Evolutionary conservation across 2,329 filamentous ascomycete genomes (phyloP), one percentile per base, ranked within the genome.

Genomic region (Ophiocordyceps camponoti-leonardi): DNA sequence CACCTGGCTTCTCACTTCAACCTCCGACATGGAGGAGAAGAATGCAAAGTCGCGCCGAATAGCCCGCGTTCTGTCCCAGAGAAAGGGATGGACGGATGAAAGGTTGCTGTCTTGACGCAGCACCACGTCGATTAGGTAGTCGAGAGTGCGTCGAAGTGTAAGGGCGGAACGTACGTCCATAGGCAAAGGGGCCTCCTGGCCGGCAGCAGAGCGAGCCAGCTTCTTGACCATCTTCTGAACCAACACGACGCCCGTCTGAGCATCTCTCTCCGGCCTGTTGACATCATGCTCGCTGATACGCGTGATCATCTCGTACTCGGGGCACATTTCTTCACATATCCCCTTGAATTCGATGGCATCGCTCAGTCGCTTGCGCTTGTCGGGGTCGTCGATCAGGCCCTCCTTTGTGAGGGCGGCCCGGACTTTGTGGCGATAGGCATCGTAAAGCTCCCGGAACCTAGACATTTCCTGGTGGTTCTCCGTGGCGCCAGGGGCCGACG

Each of bases 11-110:
- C 65, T 66, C 54, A 77, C 68, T 51, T 81, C 77, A 2, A 73
- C 66, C 2, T 67, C 56, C 3, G 65, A 70, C 60, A 81, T 69
- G 45, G 71, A 69, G 4, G 77, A 78, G 49, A 83, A 78, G 48
- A 82, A 80, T 18, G 77, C 76, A 52, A 83, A 80, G 54, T 83
- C 79, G 49, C 79, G 73, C 22, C 79, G 74, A 47, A 83, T 77
- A 10, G 77, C 77, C 47, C 79, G 67, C 20, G 79, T 81, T 41
- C 79, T 68, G 55, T 83, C 79, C 77, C 79, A 82, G 1, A 83
- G 64, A 47, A 81, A 83, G 46, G 72, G 73, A 53, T 83, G 79
- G 41, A 75, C 62, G 5, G 60, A 53, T 0, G 73, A 67, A 7
- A 83, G 63, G 43, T 75, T 67, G 48, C 67, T 68, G 42, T 80